A percentile compares a stretch with the other conserved stretches of the same genome.
These are phyloP conservation scores for Lobosporangium transversale DNA, from an alignment of 192 early-diverging fungal species.

Conservation along the genomic window DNA sequence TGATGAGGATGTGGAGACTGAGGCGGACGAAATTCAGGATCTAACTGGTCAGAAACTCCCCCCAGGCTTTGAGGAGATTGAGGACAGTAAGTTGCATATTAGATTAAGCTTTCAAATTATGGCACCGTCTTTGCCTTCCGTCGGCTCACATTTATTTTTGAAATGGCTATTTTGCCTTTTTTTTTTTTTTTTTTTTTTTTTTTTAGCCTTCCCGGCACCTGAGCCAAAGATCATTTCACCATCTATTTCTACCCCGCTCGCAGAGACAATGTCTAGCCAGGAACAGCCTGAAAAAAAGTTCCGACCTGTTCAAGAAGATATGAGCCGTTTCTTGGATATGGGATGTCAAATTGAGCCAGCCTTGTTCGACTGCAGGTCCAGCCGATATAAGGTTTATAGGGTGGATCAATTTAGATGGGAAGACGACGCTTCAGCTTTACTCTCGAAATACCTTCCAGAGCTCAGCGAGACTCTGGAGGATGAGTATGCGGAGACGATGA, in stretches of 20 bases:
- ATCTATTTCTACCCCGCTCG: slow-evolving; percentile 19
- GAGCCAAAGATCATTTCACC: slow-evolving; percentile 33
- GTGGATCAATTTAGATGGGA: slow-evolving; percentile 68
- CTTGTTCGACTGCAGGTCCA: slow-evolving; percentile 48
- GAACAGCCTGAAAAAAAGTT: slow-evolving; percentile 20
- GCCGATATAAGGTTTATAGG: slow-evolving; percentile 53
- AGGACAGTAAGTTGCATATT: slow-evolving; percentile 53
- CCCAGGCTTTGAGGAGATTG: slow-evolving; percentile 45
- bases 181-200: not conserved
- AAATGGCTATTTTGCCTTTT: not conserved
- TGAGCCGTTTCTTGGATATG: slow-evolving; percentile 56
- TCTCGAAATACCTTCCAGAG: slow-evolving; percentile 59
- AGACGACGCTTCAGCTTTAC: slow-evolving; percentile 61
- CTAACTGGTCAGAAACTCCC: slow-evolving; percentile 27
- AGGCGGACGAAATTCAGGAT: slow-evolving; percentile 9
- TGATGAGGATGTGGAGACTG: slow-evolving; percentile 22
- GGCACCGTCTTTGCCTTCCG: no score
- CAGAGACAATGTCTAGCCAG: slow-evolving; percentile 13
- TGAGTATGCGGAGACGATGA: slow-evolving; percentile 60
- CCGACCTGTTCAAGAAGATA: slow-evolving; percentile 58
- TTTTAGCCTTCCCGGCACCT: slow-evolving; percentile 39
- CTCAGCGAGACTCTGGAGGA: slow-evolving; percentile 62
- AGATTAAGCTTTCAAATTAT: no score
- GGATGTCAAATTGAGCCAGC: slow-evolving; percentile 36
- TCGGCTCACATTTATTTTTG: not conserved